phyloP scores from a whole-genome alignment of 1,139 yeast genomes.

The Candida mesenterica region DNA sequence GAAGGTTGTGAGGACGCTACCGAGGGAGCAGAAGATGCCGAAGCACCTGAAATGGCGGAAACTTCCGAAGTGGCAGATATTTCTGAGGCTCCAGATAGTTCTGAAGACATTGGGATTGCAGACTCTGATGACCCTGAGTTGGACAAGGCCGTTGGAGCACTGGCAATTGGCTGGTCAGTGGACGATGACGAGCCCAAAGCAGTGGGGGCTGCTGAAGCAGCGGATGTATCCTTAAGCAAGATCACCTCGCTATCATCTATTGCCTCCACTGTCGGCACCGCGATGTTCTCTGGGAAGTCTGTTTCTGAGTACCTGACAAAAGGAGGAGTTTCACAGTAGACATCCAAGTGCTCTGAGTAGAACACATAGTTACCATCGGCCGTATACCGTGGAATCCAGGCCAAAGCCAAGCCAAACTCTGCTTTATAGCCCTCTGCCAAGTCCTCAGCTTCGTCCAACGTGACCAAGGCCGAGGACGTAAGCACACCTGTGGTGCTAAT shows the following conservation, averaged over 20 bases:
- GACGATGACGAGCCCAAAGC: background rate
- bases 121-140: background rate
- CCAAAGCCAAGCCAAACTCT: constrained; percentile 27
- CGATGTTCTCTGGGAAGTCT: constrained; percentile 22
- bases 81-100: no score
- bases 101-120: background rate
- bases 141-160: background rate
- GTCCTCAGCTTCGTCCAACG: constrained; percentile 39
- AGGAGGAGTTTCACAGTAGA: constrained; percentile 59
- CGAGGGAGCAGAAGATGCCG: background rate
- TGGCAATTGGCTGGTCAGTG: background rate
- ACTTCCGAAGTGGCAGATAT: constrained; percentile 2
- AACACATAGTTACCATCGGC: constrained; percentile 55
- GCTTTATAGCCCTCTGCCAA: constrained; percentile 31
- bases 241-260: background rate
- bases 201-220: background rate
- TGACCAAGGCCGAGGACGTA: constrained; percentile 9
- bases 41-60: background rate
- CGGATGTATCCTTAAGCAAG: background rate
- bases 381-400: constrained; percentile 59
- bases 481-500: background rate
- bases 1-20: background rate
- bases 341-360: constrained; percentile 57
- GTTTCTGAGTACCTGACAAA: constrained; percentile 25
- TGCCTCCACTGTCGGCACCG: constrained; percentile 26